A percentile compares a stretch with the other conserved stretches of the same genome.
These are phyloP conservation scores for Marasmius tenuissimus DNA, from an alignment of 1,284 basidiomycete species.

Conservation along the genomic window DNA sequence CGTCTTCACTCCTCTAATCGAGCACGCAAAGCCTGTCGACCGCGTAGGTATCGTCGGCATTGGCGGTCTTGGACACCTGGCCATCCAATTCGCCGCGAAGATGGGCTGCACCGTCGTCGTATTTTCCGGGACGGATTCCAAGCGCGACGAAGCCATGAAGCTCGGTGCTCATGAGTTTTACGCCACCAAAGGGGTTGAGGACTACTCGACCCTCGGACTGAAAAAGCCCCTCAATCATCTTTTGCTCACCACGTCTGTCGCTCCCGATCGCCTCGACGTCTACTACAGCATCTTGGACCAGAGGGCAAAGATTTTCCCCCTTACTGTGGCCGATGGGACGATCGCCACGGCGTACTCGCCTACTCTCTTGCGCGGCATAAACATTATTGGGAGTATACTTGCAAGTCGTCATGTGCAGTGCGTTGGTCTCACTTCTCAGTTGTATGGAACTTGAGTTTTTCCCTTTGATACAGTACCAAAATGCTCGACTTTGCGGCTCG, in stretches of 20 bases:
- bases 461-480: background rate
- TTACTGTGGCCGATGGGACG: conserved; percentile 2
- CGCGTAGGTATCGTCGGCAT: conserved; percentile 36
- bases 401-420: background rate
- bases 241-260: conserved; percentile 25
- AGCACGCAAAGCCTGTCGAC: conserved; percentile 27
- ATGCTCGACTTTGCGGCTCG: conserved; percentile 16
- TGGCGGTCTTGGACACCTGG: conserved; percentile 37
- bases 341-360: background rate
- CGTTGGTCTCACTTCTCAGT: background rate
- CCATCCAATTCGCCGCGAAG: conserved; percentile 36
- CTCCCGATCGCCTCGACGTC: conserved; percentile 24
- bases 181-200: conserved; percentile 21
- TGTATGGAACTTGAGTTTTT: background rate
- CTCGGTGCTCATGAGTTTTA: conserved; percentile 51
- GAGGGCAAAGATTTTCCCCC: conserved; percentile 9
- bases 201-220: conserved; percentile 21
- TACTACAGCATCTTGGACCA: conserved; percentile 12
- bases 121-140: conserved; percentile 55
- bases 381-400: conserved; percentile 2
- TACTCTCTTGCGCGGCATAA: background rate
- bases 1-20: conserved; percentile 24
- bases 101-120: conserved; percentile 58
- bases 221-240: conserved; percentile 24
- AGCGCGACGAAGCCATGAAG: conserved; percentile 52